These are phyloP conservation scores for Crithidia fasciculata DNA, from an alignment of 208 protist species.

Conservation along the genomic window DNA sequence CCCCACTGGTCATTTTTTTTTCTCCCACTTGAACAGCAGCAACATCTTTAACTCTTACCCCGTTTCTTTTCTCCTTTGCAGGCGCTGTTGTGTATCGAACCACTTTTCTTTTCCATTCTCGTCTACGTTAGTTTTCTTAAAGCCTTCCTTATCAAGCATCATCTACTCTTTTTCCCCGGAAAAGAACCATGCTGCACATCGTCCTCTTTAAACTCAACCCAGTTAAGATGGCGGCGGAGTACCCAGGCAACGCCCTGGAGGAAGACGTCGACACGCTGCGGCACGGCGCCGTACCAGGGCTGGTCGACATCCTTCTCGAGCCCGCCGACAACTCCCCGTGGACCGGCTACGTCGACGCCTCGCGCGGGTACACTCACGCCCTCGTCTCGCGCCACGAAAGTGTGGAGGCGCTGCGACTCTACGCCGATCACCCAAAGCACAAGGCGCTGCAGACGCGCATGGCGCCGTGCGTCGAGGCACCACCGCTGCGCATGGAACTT, in stretches of 20 bases:
- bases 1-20: no score
- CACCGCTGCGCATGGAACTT: constrained; percentile 50
- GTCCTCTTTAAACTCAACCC: constrained; percentile 44
- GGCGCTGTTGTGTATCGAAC: no score
- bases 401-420: constrained; percentile 36
- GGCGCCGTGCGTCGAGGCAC: constrained; percentile 26
- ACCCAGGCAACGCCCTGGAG: constrained; percentile 10
- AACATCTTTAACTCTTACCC: no score
- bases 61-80: no score
- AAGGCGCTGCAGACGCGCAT: constrained; percentile 43
- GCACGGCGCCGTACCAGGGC: constrained; percentile 34
- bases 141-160: not conserved
- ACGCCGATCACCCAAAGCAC: constrained; percentile 42
- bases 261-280: constrained; percentile 28
- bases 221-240: constrained; percentile 31
- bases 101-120: no score
- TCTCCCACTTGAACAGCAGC: no score
- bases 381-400: constrained; percentile 63
- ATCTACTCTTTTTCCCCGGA: not conserved
- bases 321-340: constrained; percentile 42
- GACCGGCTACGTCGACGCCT: constrained; percentile 49
- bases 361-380: constrained; percentile 52
- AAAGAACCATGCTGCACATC: constrained; percentile 34
- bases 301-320: constrained; percentile 49
- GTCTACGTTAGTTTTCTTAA: no score